Percentiles rank a stretch among this genome's conserved stretches.
These are phyloP conservation scores for Sordariomycetes sp. DNA, from an alignment of 2,329 filamentous ascomycete genomes.

Conservation along the genomic window DNA sequence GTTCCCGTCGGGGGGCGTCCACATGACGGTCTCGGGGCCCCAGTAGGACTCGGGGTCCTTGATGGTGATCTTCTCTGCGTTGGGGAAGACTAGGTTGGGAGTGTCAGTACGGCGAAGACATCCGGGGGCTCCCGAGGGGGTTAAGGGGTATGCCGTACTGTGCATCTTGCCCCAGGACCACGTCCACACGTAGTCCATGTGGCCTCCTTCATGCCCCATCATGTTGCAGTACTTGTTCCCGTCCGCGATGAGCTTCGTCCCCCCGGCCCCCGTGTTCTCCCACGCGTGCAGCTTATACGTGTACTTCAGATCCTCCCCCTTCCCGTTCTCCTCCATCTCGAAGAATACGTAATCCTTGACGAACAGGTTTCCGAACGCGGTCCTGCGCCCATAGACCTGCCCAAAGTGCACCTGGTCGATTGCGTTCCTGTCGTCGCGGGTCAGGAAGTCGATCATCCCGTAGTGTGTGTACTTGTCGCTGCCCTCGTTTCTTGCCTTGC, in stretches of 20 bases:
- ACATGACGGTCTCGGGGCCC: background rate
- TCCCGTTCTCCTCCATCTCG: background rate
- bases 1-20: background rate
- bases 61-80: background rate
- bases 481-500: conserved; percentile 3
- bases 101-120: background rate
- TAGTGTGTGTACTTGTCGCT: conserved; percentile 7
- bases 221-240: conserved; percentile 8
- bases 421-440: background rate
- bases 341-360: conserved; percentile 8
- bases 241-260: conserved; percentile 6
- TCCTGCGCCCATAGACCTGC: conserved; percentile 7
- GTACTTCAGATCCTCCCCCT: conserved; percentile 3
- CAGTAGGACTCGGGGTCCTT: background rate
- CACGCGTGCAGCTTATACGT: conserved; percentile 5
- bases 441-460: background rate
- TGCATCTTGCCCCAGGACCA: conserved; percentile 5
- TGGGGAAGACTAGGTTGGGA: background rate
- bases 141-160: background rate
- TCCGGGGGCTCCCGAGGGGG: background rate
- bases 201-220: conserved; percentile 7
- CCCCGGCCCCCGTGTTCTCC: conserved; percentile 9
- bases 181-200: conserved; percentile 11
- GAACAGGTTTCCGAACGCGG: background rate
- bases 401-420: conserved; percentile 8